These are phyloP conservation scores for Acanthamoeba comandoni DNA, from an alignment of 208 protist genomes.

Conservation along the genomic window DNA sequence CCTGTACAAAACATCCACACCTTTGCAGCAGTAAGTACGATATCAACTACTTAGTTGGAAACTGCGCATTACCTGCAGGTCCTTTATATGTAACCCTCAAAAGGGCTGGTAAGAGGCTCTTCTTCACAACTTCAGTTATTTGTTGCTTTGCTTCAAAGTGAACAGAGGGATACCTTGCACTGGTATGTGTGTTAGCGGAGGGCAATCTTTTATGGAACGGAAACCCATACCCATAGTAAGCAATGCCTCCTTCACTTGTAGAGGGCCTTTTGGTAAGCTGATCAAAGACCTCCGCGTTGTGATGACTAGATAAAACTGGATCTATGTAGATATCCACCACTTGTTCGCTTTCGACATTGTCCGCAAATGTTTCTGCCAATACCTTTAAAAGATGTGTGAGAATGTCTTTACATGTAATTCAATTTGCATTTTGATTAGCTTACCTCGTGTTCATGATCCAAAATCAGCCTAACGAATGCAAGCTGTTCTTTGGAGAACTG, in stretches of 20 bases:
- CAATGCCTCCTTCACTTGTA: not conserved
- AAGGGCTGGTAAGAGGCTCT: not conserved
- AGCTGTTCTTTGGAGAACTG: too few species aligned
- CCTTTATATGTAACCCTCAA: not conserved
- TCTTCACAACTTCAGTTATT: not conserved
- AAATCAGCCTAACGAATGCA: too few species aligned
- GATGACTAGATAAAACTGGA: not conserved
- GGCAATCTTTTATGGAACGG: too few species aligned
- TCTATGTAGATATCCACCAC: constrained; percentile 16
- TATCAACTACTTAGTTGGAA: not conserved
- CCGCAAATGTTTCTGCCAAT: not conserved
- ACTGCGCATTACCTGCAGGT: not conserved
- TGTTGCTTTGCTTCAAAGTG: not conserved
- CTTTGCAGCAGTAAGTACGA: not conserved
- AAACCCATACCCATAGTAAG: not conserved
- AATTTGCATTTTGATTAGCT: too few species aligned
- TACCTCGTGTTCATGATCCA: too few species aligned
- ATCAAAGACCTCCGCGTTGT: constrained; percentile 9
- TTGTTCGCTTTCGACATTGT: constrained; percentile 3
- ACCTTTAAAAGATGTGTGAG: not conserved
- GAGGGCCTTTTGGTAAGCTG: constrained; percentile 8
- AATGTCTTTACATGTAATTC: too few species aligned
- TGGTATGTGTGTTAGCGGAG: too few species aligned
- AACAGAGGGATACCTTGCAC: not conserved
- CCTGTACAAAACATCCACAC: not conserved